phyloP scores from a whole-genome alignment of 2,329 filamentous ascomycete species.

The Stagonosporopsis cucurbitacearum region DNA sequence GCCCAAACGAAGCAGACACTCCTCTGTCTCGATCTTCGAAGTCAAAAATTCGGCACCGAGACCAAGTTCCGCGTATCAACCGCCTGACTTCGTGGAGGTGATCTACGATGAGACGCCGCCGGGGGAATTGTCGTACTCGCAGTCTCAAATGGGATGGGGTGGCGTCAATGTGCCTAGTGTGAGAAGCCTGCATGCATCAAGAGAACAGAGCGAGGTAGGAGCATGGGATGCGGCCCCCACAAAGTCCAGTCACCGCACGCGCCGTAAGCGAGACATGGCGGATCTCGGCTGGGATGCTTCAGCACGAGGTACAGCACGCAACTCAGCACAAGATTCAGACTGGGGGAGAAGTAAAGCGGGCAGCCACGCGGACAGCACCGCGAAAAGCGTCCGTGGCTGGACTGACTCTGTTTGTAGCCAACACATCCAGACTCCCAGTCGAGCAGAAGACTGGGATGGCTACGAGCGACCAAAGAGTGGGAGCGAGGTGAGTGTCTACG shows the following conservation, averaged over 20 bases:
- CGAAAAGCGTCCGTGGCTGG: not conserved
- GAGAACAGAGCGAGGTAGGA: not conserved
- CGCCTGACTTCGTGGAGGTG: conserved; percentile 30
- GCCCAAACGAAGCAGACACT: not conserved
- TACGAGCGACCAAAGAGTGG: conserved; percentile 26
- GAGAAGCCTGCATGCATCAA: not conserved
- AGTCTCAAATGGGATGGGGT: not conserved
- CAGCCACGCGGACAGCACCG: not conserved
- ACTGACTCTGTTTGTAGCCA: not conserved
- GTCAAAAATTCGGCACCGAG: not conserved
- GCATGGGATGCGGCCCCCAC: not conserved
- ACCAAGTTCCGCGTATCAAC: conserved; percentile 26
- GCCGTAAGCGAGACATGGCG: not conserved
- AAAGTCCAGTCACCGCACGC: too few species aligned
- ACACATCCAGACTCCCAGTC: not conserved
- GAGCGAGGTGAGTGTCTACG: conserved; percentile 28
- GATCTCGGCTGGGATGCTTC: not conserved
- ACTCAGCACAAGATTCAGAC: not conserved
- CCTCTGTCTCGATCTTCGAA: not conserved
- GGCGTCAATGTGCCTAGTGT: not conserved
- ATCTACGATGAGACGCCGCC: conserved; percentile 16
- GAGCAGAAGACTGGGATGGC: conserved; percentile 26
- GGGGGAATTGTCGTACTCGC: not conserved
- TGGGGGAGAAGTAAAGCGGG: conserved; percentile 1
- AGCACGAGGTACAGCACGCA: too few species aligned